Evolutionary conservation across 2,329 filamentous ascomycete genomes (phyloP).

Genomic region (Teratosphaeria pseudoeucalypti): DNA sequence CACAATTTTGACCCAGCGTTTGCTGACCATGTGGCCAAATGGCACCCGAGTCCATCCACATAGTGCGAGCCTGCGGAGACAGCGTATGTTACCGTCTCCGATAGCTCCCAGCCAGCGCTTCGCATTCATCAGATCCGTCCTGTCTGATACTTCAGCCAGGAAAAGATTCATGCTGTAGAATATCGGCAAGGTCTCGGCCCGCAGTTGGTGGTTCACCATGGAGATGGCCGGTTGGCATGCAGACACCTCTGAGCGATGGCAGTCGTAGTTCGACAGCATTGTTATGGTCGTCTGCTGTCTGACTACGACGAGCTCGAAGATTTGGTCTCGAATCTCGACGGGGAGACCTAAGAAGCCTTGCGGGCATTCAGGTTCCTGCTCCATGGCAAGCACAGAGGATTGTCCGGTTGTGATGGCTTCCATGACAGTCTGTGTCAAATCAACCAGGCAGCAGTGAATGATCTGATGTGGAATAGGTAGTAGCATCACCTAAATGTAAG

Average conservation of each 20-base stretch:
- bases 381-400: background rate
- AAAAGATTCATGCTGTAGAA: constrained; percentile 19
- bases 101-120: constrained; percentile 12
- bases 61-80: constrained; percentile 10
- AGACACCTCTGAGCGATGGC: constrained; percentile 9
- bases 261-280: constrained; percentile 10
- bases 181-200: constrained; percentile 11
- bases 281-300: constrained; percentile 14
- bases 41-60: constrained; percentile 16
- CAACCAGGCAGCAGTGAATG: too few species aligned
- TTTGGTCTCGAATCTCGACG: constrained; percentile 17
- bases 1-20: constrained; percentile 11
- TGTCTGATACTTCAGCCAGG: constrained; percentile 13
- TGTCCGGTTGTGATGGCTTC: background rate
- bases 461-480: too few species aligned
- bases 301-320: constrained; percentile 17
- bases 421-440: background rate
- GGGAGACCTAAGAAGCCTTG: constrained; percentile 15
- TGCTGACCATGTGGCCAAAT: constrained; percentile 14
- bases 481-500: background rate
- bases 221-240: constrained; percentile 13
- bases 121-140: constrained; percentile 10
- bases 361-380: background rate
- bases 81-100: constrained; percentile 10
- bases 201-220: constrained; percentile 12